phyloP scores from a whole-genome alignment of 495 filamentous ascomycete species.

The Xylaria palmicola region DNA sequence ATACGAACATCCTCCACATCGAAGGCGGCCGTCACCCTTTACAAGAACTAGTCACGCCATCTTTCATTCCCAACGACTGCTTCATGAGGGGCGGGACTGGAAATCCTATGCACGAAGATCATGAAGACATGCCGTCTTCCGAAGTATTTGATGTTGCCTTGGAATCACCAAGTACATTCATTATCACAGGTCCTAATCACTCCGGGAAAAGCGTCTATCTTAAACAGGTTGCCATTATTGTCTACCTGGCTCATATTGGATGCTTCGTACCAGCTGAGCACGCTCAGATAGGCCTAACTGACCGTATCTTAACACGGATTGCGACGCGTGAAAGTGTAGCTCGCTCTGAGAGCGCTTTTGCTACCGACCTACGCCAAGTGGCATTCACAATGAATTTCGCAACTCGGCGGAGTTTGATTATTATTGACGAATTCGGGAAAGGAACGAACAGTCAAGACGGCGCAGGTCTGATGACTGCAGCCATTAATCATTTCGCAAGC shows the following conservation, averaged over 20 bases:
- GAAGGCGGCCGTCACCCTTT: slow-evolving; percentile 82
- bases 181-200: slow-evolving; percentile 92
- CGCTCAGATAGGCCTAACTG: slow-evolving; percentile 83
- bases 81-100: slow-evolving; percentile 61
- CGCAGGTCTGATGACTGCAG: slow-evolving; percentile 79
- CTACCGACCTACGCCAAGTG: slow-evolving; percentile 89
- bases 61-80: slow-evolving; percentile 84
- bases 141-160: neutral
- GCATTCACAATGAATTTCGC: slow-evolving; percentile 74
- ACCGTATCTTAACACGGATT: slow-evolving; percentile 89
- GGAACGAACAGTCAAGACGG: slow-evolving; percentile 83
- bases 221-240: slow-evolving; percentile 92
- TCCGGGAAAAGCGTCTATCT: slow-evolving; percentile 96
- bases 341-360: slow-evolving; percentile 84
- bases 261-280: slow-evolving; percentile 82
- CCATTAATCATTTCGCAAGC: slow-evolving; percentile 72
- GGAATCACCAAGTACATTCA: slow-evolving; percentile 64
- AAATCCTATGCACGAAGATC: slow-evolving; percentile 15
- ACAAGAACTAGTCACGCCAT: slow-evolving; percentile 83
- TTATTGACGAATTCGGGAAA: slow-evolving; percentile 97
- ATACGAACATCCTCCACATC: slow-evolving; percentile 72
- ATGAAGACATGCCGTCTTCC: neutral
- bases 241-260: slow-evolving; percentile 90
- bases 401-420: slow-evolving; percentile 72
- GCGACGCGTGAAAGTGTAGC: slow-evolving; percentile 85